These are phyloP conservation scores for Dactylonectria macrodidyma DNA, from an alignment of 2,329 filamentous ascomycete genomes.

Conservation along the genomic window DNA sequence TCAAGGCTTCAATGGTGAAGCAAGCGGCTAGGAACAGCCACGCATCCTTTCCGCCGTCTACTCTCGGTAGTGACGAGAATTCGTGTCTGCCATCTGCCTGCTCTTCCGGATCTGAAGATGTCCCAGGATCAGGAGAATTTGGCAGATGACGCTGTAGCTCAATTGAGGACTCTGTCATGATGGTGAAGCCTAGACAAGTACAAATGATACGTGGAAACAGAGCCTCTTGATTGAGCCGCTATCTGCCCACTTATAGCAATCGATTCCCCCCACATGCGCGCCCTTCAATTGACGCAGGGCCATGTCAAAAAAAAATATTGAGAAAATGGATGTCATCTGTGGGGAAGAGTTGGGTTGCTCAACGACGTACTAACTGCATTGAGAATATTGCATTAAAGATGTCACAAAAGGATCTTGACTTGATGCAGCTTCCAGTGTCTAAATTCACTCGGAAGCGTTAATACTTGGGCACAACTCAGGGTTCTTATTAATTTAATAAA, in stretches of 20 bases:
- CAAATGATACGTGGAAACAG: background rate
- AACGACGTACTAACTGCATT: background rate
- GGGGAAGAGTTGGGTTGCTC: background rate
- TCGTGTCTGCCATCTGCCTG: slow-evolving; percentile 3
- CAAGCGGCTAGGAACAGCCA: slow-evolving; percentile 53
- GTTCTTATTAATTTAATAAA: no score
- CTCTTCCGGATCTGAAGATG: background rate
- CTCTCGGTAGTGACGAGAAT: slow-evolving; percentile 45
- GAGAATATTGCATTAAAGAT: no score
- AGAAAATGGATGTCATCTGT: background rate
- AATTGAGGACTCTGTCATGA: slow-evolving; percentile 20
- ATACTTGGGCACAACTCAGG: no score
- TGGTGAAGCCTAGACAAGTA: background rate
- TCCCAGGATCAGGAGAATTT: background rate
- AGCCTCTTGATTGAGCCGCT: background rate
- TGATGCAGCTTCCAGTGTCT: no score
- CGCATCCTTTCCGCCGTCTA: slow-evolving; percentile 52
- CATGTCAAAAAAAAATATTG: background rate
- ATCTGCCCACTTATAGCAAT: slow-evolving; percentile 1
- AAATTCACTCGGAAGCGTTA: no score
- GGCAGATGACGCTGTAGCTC: slow-evolving; percentile 9
- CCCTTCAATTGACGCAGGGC: slow-evolving; percentile 12
- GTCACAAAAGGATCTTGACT: no score
- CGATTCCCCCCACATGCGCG: slow-evolving; percentile 8
- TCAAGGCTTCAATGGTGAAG: slow-evolving; percentile 52